Evolutionary conservation across 371 early-diverging fungal species (phyloP).

Genomic region (Apophysomyces sp.): DNA sequence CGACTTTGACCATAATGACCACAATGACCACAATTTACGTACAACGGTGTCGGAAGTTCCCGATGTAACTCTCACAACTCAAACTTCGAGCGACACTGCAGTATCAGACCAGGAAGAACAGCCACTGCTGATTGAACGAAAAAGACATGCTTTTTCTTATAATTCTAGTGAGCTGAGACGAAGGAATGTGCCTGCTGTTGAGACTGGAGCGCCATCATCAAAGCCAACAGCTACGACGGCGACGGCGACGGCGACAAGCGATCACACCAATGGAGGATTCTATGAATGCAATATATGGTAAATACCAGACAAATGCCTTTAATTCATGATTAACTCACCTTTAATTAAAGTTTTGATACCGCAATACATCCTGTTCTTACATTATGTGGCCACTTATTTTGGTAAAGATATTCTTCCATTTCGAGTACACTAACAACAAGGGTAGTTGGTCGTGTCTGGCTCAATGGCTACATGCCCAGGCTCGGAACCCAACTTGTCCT

Average conservation of each 20-base stretch:
- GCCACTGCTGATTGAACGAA: neutral
- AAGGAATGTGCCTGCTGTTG: neutral
- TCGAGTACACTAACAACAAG: neutral
- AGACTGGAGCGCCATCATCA: neutral
- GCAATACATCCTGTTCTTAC: slow-evolving; percentile 36
- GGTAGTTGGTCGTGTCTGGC: slow-evolving; percentile 69
- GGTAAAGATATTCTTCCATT: slow-evolving; percentile 15
- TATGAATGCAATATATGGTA: slow-evolving; percentile 45
- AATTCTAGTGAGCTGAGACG: neutral
- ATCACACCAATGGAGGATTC: slow-evolving; percentile 17
- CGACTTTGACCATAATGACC: neutral
- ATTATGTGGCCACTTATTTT: slow-evolving; percentile 37
- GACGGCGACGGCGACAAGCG: neutral
- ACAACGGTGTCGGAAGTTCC: neutral
- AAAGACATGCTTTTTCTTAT: neutral
- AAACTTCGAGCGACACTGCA: neutral
- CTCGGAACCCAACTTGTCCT: slow-evolving; percentile 68
- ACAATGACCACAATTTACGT: neutral
- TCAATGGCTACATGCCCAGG: slow-evolving; percentile 70
- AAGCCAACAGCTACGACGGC: too few relatives aligned
- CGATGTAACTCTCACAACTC: neutral
- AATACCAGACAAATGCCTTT: neutral
- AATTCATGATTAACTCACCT: neutral
- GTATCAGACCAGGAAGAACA: neutral
- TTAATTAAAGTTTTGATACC: slow-evolving; percentile 28